These are phyloP conservation scores for Gossypium gossypioides DNA, from an alignment of 441 rosid genomes.

Conservation along the genomic window DNA sequence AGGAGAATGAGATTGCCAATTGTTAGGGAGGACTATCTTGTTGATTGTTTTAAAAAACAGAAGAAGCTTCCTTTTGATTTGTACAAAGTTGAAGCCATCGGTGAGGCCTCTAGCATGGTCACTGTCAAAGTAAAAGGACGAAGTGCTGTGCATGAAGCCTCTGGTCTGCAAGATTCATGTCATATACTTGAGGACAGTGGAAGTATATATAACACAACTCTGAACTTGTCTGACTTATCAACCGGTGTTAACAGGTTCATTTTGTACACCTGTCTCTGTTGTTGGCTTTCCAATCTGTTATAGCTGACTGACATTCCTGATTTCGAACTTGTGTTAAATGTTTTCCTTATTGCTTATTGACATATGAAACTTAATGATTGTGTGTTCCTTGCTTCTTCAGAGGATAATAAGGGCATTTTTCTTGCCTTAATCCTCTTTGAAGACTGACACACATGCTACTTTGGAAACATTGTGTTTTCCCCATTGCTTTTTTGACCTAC, in stretches of 20 bases:
- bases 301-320: conserved; percentile 9
- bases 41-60: conserved; percentile 62
- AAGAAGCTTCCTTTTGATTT: conserved; percentile 72
- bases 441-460: not conserved
- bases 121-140: conserved; percentile 91
- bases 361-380: not conserved
- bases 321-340: conserved; percentile 1
- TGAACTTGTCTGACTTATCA: conserved; percentile 91
- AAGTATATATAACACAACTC: conserved; percentile 80
- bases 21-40: conserved; percentile 76
- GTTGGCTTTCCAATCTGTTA: not conserved
- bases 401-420: not conserved
- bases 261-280: conserved; percentile 4
- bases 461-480: not conserved
- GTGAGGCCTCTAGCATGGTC: conserved; percentile 50
- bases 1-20: conserved; percentile 83
- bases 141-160: conserved; percentile 92
- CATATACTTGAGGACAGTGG: conserved; percentile 90
- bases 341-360: not conserved
- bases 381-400: not conserved
- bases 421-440: not conserved
- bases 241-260: conserved; percentile 77
- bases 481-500: not conserved
- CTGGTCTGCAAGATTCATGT: conserved; percentile 80
- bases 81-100: conserved; percentile 63